These are phyloP conservation scores for Deinandra increscens DNA, from an alignment of 129 eudicot species.

Conservation along the genomic window DNA sequence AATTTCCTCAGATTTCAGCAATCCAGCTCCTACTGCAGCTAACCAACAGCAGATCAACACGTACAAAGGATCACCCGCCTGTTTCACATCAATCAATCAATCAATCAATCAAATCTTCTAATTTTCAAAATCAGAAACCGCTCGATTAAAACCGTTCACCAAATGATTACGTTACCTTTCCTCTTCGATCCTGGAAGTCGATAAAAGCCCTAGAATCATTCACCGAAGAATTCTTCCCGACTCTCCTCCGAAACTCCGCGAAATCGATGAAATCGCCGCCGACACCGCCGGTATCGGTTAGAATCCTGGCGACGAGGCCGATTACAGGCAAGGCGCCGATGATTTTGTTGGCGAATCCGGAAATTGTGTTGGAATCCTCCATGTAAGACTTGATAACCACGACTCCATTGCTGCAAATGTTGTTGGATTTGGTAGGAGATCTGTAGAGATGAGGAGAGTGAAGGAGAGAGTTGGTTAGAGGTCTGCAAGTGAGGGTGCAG, in stretches of 20 bases:
- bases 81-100: constrained; percentile 5
- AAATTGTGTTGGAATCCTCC: constrained; percentile 66
- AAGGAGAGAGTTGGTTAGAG: constrained; percentile 43
- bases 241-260: constrained; percentile 87
- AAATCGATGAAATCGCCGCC: constrained; percentile 88
- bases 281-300: constrained; percentile 89
- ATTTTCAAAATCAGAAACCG: too few species aligned
- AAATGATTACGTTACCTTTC: constrained; percentile 47
- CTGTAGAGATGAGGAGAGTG: constrained; percentile 46
- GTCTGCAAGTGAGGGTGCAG: constrained; percentile 41
- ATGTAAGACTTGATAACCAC: constrained; percentile 60
- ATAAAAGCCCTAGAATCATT: constrained; percentile 82
- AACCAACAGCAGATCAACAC: constrained; percentile 94
- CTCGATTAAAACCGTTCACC: neutral
- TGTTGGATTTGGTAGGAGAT: constrained; percentile 31
- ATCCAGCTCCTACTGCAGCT: constrained; percentile 97
- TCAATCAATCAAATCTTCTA: neutral
- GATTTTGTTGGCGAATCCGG: constrained; percentile 65
- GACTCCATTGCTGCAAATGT: constrained; percentile 27
- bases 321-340: constrained; percentile 84
- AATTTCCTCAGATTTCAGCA: constrained; percentile 93
- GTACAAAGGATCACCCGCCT: constrained; percentile 90
- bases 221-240: constrained; percentile 81
- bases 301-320: constrained; percentile 77
- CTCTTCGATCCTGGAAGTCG: constrained; percentile 80